Base-by-base conservation (phyloP, 495 filamentous ascomycete genomes). In the Chaetomium tenue region DNA sequence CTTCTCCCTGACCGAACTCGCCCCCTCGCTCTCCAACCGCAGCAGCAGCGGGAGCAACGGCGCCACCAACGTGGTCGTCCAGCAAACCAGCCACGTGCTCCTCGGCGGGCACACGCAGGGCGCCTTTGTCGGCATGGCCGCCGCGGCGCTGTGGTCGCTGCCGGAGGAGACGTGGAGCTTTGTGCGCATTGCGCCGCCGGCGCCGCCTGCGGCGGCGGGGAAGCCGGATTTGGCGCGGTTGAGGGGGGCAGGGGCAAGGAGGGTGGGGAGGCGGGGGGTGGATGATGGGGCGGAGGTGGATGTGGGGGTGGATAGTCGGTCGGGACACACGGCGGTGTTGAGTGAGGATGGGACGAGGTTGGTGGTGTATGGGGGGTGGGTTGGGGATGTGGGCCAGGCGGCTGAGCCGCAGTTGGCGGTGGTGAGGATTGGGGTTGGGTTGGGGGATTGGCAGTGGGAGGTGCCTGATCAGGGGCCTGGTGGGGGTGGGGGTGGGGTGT, bases 71-170 rank as follows among this genome's bases (percentile, higher is more conserved):
- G 23, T 78, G 4, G 72, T 84, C 39, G 86, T 78, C 2, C 85
- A 88, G 69, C 86, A 91, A 70, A 87, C 87, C 56, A 86, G 86
- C 58, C 93, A 89, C 58, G 86, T 97, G 8, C 76, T 98, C 16
- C 78, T 97, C 47, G 93, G 93, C 15, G 93, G 93, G 0, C 91
- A 97, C 72, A 96, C 92, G 0, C 79, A 85, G 66, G 69, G 78
- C 16, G 93, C 91, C 0, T 97, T 97, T 68, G 86, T 96, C 71
- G 96, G 97, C 72, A 96, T 95, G 89, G 92, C 89, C 39, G 89
- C 91, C 63, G 84, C 93, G 11, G 93, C 93, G 0, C 77, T 98
- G 1, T 97, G 92, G 78, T 91, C 85, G 28, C 78, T 96, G 20
- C 93, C 93, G 5, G 88, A 95, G 67, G 86, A 90, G 66, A 89